Base-by-base conservation (phyloP, 78 protist species). In the Dictyostelium citrinum region DNA sequence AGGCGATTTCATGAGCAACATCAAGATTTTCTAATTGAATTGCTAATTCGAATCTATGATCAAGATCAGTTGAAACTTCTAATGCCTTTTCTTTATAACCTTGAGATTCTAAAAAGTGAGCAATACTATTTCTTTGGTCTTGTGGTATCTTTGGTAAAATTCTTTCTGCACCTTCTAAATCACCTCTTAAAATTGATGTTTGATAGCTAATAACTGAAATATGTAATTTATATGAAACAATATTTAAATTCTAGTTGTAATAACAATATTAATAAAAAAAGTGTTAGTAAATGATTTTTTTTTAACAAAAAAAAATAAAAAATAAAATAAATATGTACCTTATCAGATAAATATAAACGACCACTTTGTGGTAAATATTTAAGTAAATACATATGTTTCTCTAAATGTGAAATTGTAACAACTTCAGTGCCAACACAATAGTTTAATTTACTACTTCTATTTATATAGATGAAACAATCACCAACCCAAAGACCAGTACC, bases 401-500 rank as follows among this genome's bases (percentile, higher is more conserved):
- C 98, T 17, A 98, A 85, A 51, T 96, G 98, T 27, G 97, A 90
- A 7, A 99, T 74, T 4, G 99, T 98, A 39, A 94, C 91, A 17
- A 95, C 90, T 81, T 99, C 98, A 58, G 98, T 97, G 7, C 99
- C 99, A 39, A 99, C 97, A 41, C 90, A 95, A 83, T 99, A 99
- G 91, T 97, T 97, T 78, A 99, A 96, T 24, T 98, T 92, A 41
- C 95, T 82, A 41, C 20, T 77, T 24, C 43, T 35, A 91, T 92
- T 98, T 60, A 98, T 95, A 97, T 96, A 99, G 82, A 99, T 55
- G 49, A 99, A 98, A 96, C 99, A 98, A 58, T 98, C 99, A 31
- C 99, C 99, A 14, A 98, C 97, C 99, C 99, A 99, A 58, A 35
- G 16, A 45, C 95, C 98, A 4, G 98, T 91, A 27, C 95, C 94